A percentile compares a stretch with the other conserved stretches of the same genome.
phyloP scores from a whole-genome alignment of 164 flowering plant genomes.

The Santalum album region DNA sequence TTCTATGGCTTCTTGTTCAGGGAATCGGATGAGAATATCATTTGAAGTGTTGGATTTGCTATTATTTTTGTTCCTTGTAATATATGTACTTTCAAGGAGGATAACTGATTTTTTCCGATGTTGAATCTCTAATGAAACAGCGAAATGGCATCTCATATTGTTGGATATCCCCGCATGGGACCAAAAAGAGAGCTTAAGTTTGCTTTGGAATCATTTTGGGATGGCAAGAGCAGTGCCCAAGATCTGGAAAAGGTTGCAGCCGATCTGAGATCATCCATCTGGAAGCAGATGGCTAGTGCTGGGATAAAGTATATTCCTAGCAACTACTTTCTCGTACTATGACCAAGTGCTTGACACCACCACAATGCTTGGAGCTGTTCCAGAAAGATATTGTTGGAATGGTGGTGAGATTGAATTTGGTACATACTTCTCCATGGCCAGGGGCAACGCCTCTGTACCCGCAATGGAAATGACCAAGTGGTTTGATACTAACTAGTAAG shows the following conservation, averaged over 20 bases:
- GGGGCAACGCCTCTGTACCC: conserved; percentile 80
- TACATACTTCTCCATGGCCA: conserved; percentile 80
- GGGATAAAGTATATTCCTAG: conserved; percentile 81
- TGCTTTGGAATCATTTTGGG: conserved; percentile 88
- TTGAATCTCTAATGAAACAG: conserved; percentile 20
- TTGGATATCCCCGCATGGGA: conserved; percentile 88
- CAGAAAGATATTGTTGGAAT: conserved; percentile 59
- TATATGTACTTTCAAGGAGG: no score
- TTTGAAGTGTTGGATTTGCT: no score
- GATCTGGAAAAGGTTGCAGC: conserved; percentile 67
- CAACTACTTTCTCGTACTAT: conserved; percentile 76
- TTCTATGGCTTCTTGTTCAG: no score
- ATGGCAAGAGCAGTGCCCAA: conserved; percentile 67
- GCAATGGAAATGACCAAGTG: conserved; percentile 98
- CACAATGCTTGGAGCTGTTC: conserved; percentile 78
- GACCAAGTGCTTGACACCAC: conserved; percentile 81
- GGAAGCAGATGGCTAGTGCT: conserved; percentile 76
- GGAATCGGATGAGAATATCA: no score
- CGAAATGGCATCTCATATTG: conserved; percentile 79
- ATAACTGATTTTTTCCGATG: conserved; percentile 3
- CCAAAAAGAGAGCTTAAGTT: conserved; percentile 91
- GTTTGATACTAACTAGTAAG: conserved; percentile 97
- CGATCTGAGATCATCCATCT: conserved; percentile 62
- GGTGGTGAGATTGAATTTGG: conserved; percentile 77
- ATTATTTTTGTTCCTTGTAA: no score